A percentile compares a stretch with the other conserved stretches of the same genome.
These are phyloP conservation scores for Trametes maxima DNA, from an alignment of 768 basidiomycete species.

Conservation along the genomic window DNA sequence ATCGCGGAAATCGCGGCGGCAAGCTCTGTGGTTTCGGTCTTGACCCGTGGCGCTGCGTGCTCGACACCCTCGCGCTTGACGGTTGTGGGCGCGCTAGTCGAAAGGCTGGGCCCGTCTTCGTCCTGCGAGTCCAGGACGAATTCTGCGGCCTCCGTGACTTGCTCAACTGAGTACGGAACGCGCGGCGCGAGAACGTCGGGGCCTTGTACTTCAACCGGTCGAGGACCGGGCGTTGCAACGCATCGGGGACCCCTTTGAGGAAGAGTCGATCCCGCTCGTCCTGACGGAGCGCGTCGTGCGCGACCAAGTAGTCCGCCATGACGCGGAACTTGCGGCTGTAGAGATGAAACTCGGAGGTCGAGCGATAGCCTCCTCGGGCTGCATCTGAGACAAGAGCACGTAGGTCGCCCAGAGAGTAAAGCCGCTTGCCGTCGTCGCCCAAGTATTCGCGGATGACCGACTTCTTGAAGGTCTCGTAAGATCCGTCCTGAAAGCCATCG, in stretches of 20 bases:
- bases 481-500: not conserved
- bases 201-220: conserved; percentile 27
- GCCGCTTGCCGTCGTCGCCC: conserved; percentile 21
- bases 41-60: not conserved
- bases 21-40: not conserved
- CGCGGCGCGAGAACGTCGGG: conserved; percentile 29
- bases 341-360: not conserved
- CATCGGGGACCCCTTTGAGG: conserved; percentile 13
- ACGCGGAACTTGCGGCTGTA: conserved; percentile 28
- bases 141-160: conserved; percentile 27
- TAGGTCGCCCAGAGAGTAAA: conserved; percentile 29
- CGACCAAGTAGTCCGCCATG: conserved; percentile 26
- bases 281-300: conserved; percentile 18
- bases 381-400: conserved; percentile 27
- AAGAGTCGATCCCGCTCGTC: conserved; percentile 30
- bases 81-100: not conserved
- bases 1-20: not conserved
- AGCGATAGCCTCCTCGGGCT: conserved; percentile 1
- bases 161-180: conserved; percentile 26
- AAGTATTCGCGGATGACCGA: conserved; percentile 29
- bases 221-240: not conserved
- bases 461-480: conserved; percentile 29
- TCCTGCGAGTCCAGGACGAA: conserved; percentile 22
- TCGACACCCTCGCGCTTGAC: not conserved
- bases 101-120: not conserved